A percentile compares a stretch with the other conserved stretches of the same genome.
These are phyloP conservation scores for Phalaenopsis equestris DNA, from an alignment of 106 monocot species.

Conservation along the genomic window DNA sequence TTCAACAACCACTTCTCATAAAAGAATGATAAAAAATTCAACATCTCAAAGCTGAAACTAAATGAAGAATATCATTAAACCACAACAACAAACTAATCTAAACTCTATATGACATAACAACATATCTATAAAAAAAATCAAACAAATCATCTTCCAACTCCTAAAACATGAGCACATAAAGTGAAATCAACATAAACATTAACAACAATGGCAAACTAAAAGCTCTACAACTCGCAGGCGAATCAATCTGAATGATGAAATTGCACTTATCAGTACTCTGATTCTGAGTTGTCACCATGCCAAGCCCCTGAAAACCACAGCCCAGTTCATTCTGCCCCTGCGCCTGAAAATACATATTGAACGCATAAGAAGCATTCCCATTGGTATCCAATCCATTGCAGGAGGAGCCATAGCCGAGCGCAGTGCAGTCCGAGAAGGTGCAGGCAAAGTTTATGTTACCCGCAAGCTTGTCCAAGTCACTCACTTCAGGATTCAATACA, in stretches of 20 bases:
- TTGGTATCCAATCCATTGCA: slow-evolving; percentile 36
- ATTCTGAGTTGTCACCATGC: slow-evolving; percentile 31
- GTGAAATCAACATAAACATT: neutral
- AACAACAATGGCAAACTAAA: neutral
- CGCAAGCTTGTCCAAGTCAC: slow-evolving; percentile 16
- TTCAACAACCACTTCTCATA: no score
- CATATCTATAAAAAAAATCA: neutral
- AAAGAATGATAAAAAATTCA: neutral
- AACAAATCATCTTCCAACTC: neutral
- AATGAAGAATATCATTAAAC: neutral
- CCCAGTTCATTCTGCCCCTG: slow-evolving; percentile 37
- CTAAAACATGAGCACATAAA: neutral
- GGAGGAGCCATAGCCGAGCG: slow-evolving; percentile 50
- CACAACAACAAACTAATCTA: neutral
- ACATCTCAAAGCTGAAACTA: neutral
- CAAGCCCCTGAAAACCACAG: slow-evolving; percentile 51
- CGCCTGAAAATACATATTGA: slow-evolving; percentile 54
- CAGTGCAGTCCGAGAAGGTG: slow-evolving; percentile 46
- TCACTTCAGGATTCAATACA: slow-evolving; percentile 28
- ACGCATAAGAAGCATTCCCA: slow-evolving; percentile 54
- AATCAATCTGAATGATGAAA: slow-evolving; percentile 39
- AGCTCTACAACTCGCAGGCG: neutral
- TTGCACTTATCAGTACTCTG: slow-evolving; percentile 19
- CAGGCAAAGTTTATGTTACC: slow-evolving; percentile 53
- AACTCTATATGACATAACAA: neutral